Evolutionary conservation across 768 basidiomycete species (phyloP), one percentile per base, ranked within the genome.

Genomic region (Lactifluus piperatus): DNA sequence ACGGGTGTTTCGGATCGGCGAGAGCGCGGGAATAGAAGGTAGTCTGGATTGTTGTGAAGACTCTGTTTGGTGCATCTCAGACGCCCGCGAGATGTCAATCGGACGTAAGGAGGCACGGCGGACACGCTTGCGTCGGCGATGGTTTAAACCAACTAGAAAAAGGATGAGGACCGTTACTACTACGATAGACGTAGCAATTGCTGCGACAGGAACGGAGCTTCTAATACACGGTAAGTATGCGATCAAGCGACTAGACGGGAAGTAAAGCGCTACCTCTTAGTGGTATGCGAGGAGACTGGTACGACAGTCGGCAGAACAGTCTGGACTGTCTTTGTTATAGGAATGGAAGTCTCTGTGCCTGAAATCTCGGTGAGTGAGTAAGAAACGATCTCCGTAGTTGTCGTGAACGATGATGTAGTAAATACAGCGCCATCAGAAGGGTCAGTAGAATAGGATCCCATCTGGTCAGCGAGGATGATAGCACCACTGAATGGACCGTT

Each of bases 141-240:
- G 18, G 22, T 10, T 34, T 26, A 56, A 26, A 18, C 44, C 20
- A 11, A 30, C 13, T 16, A 60, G 16, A 30, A 45, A 7, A 13
- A 60, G 27, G 4, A 43, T 24, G 27, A 56, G 13, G 20, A 30
- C 26, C 2, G 32, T 27, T 8, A 13, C 16, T 5, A 18, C 36
- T 7, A 18, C 45, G 34, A 13, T 46, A n/a, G 54, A 20, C 5
- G 16, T 43, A 4, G 13, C 59, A 14, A 60, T 60, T 22, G 54
- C 59, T 11, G 59, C 54, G 16, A 46, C 7, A 5, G 54, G 59
- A 45, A 46, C 34, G 24, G 59, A 45, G 5, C 43, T 60, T 43
- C 26, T 22, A 29, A 54, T 37, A 24, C 14, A n/a, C 14, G 26
- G 29, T 50, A 18, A 50, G 41, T 24, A 49, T 5, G 14, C 20